Base-by-base conservation (phyloP, 805 yeast species). In the Ogataea degrootiae region DNA sequence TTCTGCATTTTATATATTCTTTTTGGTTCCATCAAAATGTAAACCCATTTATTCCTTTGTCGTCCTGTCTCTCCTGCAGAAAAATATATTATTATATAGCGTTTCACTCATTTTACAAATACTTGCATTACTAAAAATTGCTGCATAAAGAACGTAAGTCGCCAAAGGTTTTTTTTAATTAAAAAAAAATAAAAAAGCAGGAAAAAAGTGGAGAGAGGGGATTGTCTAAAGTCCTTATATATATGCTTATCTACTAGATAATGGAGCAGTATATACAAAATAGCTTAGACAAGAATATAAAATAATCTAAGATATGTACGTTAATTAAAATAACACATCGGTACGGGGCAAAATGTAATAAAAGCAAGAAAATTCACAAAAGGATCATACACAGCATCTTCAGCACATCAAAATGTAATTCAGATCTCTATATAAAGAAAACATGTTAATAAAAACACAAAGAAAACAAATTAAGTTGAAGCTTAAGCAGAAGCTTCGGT, bases 401-500 rank as follows among this genome's bases (percentile, higher is more conserved):
- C 31, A 26, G 31, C 31, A 26, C 31, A 26, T 26, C 31, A 26
- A 26, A 26, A 26, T 26, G 31, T 26, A 26, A 26, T 26, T 26
- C 31, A 26, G 31, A 26, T 26, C 31, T 26, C 31, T 26, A 26
- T 26, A 26, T 26, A 26, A 11, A 26, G 41, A 15, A 6, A 15
- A 39, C 9, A 26, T 6, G n/a, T 12, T 23, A 26, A 22, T 8
- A 21, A 26, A 23, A 39, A 26, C 22, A 17, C 41, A 22, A 39
- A 19, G 23, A 39, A 26, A 34, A 34, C n/a, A 34, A 9, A 34
- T 7, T 34, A 34, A n/a, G 5, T 34, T 9, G 31, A 26, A 6
- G 4, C 31, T 26, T 49, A 51, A 48, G 59, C 56, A 36, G 55
- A 40, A 38, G 52, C 48, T 42, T 54, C 57, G 21, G 50, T 69